These are phyloP conservation scores for Elsinoe perseae DNA, from an alignment of 2,329 filamentous ascomycete species.

Conservation along the genomic window DNA sequence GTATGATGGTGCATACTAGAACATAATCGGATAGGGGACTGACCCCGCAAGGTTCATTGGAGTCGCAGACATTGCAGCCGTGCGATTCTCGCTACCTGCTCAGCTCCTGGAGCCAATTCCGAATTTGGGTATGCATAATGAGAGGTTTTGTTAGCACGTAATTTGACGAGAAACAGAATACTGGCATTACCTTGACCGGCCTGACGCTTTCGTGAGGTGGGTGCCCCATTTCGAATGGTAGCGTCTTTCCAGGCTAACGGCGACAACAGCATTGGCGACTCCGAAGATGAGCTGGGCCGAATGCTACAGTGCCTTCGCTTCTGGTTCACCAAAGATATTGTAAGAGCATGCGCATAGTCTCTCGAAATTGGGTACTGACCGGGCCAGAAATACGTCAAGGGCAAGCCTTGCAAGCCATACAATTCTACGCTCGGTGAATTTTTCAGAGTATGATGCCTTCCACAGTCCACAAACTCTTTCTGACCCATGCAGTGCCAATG, in stretches of 20 bases:
- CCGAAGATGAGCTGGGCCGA: constrained; percentile 81
- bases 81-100: constrained; percentile 91
- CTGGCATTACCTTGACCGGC: constrained; percentile 96
- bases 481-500: constrained; percentile 66
- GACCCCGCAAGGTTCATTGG: constrained; percentile 68
- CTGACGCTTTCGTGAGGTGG: constrained; percentile 73
- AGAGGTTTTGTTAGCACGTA: neutral
- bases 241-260: neutral
- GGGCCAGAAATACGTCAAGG: constrained; percentile 87
- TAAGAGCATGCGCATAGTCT: constrained; percentile 30
- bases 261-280: constrained; percentile 62
- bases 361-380: constrained; percentile 20
- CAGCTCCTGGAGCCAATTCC: constrained; percentile 93
- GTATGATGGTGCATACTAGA: constrained; percentile 47
- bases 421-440: constrained; percentile 97
- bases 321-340: constrained; percentile 95
- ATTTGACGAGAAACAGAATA: constrained; percentile 56
- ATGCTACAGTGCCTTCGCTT: constrained; percentile 93
- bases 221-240: no score
- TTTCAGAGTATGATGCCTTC: constrained; percentile 61
- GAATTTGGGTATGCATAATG: constrained; percentile 57
- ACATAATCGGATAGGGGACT: constrained; percentile 12
- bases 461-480: neutral
- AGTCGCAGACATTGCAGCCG: constrained; percentile 87
- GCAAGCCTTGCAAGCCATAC: constrained; percentile 97